Percentiles rank a stretch among this genome's conserved stretches.
Conservation (phyloP, 1,284 basidiomycete genomes). For the Sporisorium scitamineum region DNA sequence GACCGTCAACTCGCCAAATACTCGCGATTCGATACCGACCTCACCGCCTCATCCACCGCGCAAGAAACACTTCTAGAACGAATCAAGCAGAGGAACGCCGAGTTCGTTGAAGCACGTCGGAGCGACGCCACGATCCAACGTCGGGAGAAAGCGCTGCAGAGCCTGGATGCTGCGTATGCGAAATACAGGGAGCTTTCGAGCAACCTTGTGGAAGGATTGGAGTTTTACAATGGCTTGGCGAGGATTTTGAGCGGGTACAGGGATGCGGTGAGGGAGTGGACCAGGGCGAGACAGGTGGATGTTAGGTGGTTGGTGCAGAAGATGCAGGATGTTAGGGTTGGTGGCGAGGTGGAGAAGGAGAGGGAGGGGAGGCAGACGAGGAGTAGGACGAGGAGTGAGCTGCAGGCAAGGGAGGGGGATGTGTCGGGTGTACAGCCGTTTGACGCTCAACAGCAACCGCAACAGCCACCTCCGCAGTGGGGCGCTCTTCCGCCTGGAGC, state of each 20-base stretch:
- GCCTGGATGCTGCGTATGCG: constrained; percentile 87
- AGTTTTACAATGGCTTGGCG: constrained; percentile 70
- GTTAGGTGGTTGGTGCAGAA: constrained; percentile 37
- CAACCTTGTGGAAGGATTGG: constrained; percentile 86
- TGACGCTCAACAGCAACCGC: no score
- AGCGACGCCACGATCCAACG: constrained; percentile 83
- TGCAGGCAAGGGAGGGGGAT: no score
- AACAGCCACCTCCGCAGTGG: constrained; percentile 46
- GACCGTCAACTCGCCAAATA: constrained; percentile 85
- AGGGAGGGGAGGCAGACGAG: constrained; percentile 11
- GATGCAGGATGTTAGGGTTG: constrained; percentile 9
- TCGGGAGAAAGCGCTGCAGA: constrained; percentile 85
- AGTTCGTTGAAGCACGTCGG: constrained; percentile 81
- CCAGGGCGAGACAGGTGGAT: constrained; percentile 48
- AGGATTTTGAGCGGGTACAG: constrained; percentile 50
- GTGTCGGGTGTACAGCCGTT: no score
- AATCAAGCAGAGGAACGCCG: constrained; percentile 81
- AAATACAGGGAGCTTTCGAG: constrained; percentile 87
- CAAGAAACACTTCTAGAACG: constrained; percentile 78
- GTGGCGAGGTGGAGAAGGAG: constrained; percentile 4
- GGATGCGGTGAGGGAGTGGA: constrained; percentile 52
- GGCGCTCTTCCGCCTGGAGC: constrained; percentile 59
- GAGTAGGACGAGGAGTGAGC: neutral
- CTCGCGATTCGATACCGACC: constrained; percentile 77
- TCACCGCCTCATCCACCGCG: constrained; percentile 75